Base-by-base conservation (phyloP, 768 basidiomycete genomes). In the Tulasnella sp. region DNA sequence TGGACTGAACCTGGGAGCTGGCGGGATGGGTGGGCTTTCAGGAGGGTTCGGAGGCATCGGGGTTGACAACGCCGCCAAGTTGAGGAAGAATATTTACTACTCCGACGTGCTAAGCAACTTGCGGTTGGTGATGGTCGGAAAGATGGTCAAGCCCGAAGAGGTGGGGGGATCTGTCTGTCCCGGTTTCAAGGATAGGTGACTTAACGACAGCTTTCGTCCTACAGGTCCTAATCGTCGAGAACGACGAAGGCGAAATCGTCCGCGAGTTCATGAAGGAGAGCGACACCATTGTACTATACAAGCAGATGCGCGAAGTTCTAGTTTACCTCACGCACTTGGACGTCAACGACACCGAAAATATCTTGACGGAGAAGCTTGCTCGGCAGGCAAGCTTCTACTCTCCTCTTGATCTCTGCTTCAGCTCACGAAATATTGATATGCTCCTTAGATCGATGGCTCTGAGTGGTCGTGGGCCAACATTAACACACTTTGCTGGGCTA, bases 401-500 rank as follows among this genome's bases (percentile, higher is more conserved):
- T 14, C 37, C 9, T 5, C 31, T 73, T 2, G 22, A 41, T 24
- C 44, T 20, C 31, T 28, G 37, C n/a, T 78, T 34, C 31, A 54
- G 12, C 58, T 60, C 37, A 40, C 78, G 50, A 75, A 24, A 11
- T 28, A 16, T 7, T 48, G 34, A 58, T 24, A 18, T 20, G 34
- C 72, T 72, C 28, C 46, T 41, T n/a, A 86, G 86, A 86, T 98
- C 16, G 96, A 98, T 84, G 96, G 96, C 22, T 92, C 93, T 16
- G 98, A 99, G 86, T 99, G 98, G 98, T 98, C 96, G 40, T 99
- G 98, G 98, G 94, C 98, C 84, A 99, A 99, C 85, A 89, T 99
- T 79, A 99, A 99, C 87, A 98, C 97, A 4, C 91, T 99, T 16
- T 99, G 98, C 86, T 99, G 98, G 98, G 98, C 98, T 78, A 99